phyloP scores from a whole-genome alignment of 495 filamentous ascomycete species.

The Daldinia grandis region DNA sequence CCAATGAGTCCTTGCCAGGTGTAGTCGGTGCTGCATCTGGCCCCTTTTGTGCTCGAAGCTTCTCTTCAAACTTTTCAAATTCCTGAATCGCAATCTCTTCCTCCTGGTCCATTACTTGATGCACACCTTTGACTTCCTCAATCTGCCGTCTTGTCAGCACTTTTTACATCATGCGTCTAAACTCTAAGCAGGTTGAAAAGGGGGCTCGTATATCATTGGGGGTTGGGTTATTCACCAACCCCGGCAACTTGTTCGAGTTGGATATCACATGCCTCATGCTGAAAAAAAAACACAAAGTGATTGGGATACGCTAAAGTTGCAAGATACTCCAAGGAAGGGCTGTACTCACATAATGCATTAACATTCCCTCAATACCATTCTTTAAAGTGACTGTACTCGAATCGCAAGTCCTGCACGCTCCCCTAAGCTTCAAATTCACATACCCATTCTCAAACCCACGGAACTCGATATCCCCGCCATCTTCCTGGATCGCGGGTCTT shows the following conservation, averaged over 20 bases:
- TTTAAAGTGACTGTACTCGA: constrained; percentile 94
- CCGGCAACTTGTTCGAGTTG: not conserved
- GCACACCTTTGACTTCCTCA: constrained; percentile 92
- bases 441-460: constrained; percentile 86
- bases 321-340: not conserved
- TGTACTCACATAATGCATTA: constrained; percentile 73
- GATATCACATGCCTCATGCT: not conserved
- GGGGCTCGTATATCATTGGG: not conserved
- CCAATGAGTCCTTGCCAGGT: constrained; percentile 70
- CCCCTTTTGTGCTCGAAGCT: constrained; percentile 79
- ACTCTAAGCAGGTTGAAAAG: not conserved
- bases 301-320: not conserved
- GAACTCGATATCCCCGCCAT: constrained; percentile 96
- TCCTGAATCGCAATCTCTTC: constrained; percentile 90
- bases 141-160: constrained; percentile 65
- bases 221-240: not conserved
- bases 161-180: constrained; percentile 6
- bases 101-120: constrained; percentile 89
- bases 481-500: constrained; percentile 93
- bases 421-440: constrained; percentile 86
- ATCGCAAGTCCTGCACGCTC: constrained; percentile 94
- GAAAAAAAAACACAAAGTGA: not conserved
- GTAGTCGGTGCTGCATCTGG: constrained; percentile 60
- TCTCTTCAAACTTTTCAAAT: constrained; percentile 97
- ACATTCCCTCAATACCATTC: constrained; percentile 97